Base-by-base conservation (phyloP, 1,284 basidiomycete species). In the Exobasidium cylindrosporum region DNA sequence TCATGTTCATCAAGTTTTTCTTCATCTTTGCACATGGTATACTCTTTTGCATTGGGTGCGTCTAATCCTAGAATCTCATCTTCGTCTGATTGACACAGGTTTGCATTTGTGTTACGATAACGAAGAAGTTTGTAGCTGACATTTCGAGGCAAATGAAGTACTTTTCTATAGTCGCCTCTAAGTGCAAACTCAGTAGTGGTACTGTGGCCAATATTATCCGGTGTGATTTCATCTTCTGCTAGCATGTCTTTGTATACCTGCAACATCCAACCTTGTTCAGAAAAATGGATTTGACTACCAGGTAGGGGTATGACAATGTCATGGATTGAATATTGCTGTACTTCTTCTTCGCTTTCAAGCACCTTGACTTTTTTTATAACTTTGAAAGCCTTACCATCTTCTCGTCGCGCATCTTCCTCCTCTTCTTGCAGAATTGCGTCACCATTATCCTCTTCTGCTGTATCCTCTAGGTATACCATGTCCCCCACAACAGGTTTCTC, bases 241-340 rank as follows among this genome's bases (percentile, higher is more conserved):
- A 98, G 84, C 74, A 92, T 91, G 69, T 89, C 86, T 63, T 84
- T 84, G 81, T 95, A 97, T 61, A 87, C 85, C 67, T 92, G 87
- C 21, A 90, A 89, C 24, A 96, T 86, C 44, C 83, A 78, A 11
- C 92, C 91, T 3, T 87, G 88, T 5, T 46, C 17, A 0, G 94
- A 93, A 72, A 91, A 92, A 44, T 89, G 87, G 29, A 97, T 90
- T 74, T 95, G 90, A 72, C 88, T 91, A 3, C 96, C 96, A 26
- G 95, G 92, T 31, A 97, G 83, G 4, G 96, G 95, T 86, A 98
- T 91, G 65, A 97, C 86, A 43, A 98, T 89, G 80, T 98, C 94
- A 75, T 91, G 91, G 62, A 98, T 91, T 3, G 87, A 86, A 80
- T 92, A 90, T 56, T 88, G 85, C 31, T 30, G 32, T 17, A 31